These are phyloP conservation scores for Talaromyces atroroseus DNA, from an alignment of 2,329 filamentous ascomycete genomes.

Conservation along the genomic window DNA sequence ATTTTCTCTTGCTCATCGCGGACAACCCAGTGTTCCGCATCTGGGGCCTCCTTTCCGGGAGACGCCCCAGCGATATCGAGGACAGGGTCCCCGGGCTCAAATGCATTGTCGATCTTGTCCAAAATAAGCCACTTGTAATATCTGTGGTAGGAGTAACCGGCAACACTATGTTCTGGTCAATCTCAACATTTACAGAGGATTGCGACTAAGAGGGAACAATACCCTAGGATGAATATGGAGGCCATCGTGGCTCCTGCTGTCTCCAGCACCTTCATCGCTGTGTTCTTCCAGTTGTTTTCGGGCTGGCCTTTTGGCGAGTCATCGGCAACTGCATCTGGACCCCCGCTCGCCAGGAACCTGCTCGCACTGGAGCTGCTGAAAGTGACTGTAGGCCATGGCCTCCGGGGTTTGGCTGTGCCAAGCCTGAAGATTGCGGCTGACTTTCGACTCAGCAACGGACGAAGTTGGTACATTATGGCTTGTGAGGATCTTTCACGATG, in stretches of 20 bases:
- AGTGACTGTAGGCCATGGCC: background rate
- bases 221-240: conserved; percentile 65
- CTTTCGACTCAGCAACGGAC: background rate
- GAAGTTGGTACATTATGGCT: background rate
- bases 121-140: conserved; percentile 87
- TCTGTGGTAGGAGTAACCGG: conserved; percentile 72
- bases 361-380: conserved; percentile 6
- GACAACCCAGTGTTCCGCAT: conserved; percentile 67
- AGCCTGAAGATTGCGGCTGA: background rate
- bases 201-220: conserved; percentile 46
- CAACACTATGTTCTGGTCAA: conserved; percentile 35
- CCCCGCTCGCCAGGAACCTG: background rate
- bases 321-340: conserved; percentile 26
- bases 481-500: background rate
- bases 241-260: conserved; percentile 69
- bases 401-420: background rate
- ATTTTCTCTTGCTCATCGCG: conserved; percentile 77
- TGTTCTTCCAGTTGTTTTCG: conserved; percentile 32
- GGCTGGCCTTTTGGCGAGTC: conserved; percentile 24
- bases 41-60: conserved; percentile 32
- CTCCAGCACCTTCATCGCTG: conserved; percentile 62
- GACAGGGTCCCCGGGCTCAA: conserved; percentile 85
- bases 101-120: conserved; percentile 88
- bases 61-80: conserved; percentile 66
- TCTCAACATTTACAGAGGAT: background rate